phyloP scores from a whole-genome alignment of 148 eudicot genomes.

The Spergularia marina region DNA sequence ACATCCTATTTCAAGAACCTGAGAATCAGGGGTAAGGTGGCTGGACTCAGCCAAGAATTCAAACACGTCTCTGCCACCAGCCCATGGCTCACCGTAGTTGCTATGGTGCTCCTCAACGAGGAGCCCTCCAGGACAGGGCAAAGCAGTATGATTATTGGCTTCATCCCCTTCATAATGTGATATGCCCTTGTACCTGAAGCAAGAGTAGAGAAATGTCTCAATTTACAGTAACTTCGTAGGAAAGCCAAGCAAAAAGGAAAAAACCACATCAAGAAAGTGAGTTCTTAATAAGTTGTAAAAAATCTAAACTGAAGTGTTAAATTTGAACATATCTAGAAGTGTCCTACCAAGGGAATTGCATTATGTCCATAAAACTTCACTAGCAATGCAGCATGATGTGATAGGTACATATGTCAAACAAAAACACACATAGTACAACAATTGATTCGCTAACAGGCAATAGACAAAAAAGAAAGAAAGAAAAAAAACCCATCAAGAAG shows the following conservation, averaged over 20 bases:
- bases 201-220: not conserved
- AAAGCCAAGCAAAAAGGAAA: not conserved
- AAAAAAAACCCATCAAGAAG: no score
- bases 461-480: no score
- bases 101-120: conserved; percentile 97
- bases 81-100: conserved; percentile 99
- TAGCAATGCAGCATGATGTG: not conserved
- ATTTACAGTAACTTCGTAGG: not conserved
- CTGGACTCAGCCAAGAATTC: conserved; percentile 78
- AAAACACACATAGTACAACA: no score
- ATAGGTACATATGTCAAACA: no score
- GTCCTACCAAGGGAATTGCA: not conserved
- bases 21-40: conserved; percentile 55
- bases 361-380: not conserved
- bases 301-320: not conserved
- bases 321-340: not conserved
- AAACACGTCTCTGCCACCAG: conserved; percentile 91
- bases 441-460: no score
- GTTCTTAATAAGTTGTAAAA: no score
- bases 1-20: conserved; percentile 92
- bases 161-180: conserved; percentile 84
- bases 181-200: conserved; percentile 83
- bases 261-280: not conserved
- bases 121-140: conserved; percentile 89
- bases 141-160: conserved; percentile 72